phyloP scores from a whole-genome alignment of 352 stramenopile species.

The Pythium rhizo-oryzae region DNA sequence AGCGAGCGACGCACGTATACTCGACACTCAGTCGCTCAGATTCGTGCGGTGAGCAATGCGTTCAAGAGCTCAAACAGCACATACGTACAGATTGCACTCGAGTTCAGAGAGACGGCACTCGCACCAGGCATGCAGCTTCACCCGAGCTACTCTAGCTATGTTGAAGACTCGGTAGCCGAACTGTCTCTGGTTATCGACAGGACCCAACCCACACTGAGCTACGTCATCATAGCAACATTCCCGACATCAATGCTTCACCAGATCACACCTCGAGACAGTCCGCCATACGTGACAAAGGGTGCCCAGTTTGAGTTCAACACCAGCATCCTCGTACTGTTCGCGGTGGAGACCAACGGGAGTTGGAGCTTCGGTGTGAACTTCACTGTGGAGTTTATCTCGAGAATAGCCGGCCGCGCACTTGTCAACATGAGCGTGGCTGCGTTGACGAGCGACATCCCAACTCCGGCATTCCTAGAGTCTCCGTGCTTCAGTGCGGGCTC shows the following conservation, averaged over 20 bases:
- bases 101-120: conserved; percentile 12
- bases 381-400: neutral
- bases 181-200: neutral
- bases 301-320: neutral
- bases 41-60: conserved; percentile 9
- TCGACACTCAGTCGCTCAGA: conserved; percentile 1
- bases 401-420: neutral
- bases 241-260: conserved; percentile 4
- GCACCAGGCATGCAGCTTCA: neutral
- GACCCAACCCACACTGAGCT: neutral
- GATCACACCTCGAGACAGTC: neutral
- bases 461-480: neutral
- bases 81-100: neutral
- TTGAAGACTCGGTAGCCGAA: conserved; percentile 11
- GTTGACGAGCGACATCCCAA: conserved; percentile 10
- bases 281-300: neutral
- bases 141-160: neutral
- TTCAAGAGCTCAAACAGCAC: conserved; percentile 25
- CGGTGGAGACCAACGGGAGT: neutral
- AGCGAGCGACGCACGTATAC: neutral
- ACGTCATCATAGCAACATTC: conserved; percentile 5
- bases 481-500: conserved; percentile 5
- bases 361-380: neutral
- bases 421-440: conserved; percentile 18
- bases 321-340: neutral